Percentiles rank a stretch among this genome's conserved stretches.
phyloP scores from a whole-genome alignment of 768 basidiomycete species.

The Russula dissimulans region DNA sequence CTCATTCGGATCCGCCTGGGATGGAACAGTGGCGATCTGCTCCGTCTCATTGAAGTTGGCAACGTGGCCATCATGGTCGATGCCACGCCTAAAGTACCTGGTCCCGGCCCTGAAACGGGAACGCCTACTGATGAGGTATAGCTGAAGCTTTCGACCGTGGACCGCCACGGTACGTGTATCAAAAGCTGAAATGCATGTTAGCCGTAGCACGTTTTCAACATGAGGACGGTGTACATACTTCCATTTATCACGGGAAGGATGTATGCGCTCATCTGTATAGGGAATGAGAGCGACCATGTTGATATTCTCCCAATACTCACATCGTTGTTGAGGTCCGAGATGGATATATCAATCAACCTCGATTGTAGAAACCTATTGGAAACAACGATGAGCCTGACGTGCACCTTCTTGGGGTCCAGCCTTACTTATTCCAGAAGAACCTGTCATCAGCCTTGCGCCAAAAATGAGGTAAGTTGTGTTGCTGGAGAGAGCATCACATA shows the following conservation, averaged over 20 bases:
- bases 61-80: constrained; percentile 82
- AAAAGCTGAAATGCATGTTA: constrained; percentile 49
- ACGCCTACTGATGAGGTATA: constrained; percentile 87
- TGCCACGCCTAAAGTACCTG: constrained; percentile 90
- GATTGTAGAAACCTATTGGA: constrained; percentile 42
- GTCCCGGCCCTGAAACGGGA: constrained; percentile 94
- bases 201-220: neutral
- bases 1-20: constrained; percentile 38
- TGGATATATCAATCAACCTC: constrained; percentile 49
- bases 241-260: constrained; percentile 93
- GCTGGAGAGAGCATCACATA: constrained; percentile 29
- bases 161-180: constrained; percentile 69
- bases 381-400: constrained; percentile 4
- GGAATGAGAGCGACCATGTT: constrained; percentile 11
- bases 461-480: neutral
- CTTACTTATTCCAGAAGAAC: constrained; percentile 95
- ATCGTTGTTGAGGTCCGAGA: constrained; percentile 47
- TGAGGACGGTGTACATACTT: constrained; percentile 47
- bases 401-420: neutral
- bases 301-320: constrained; percentile 35
- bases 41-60: constrained; percentile 99
- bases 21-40: constrained; percentile 78
- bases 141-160: constrained; percentile 68
- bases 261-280: constrained; percentile 65
- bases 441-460: constrained; percentile 71